Percentiles rank a stretch among this genome's conserved stretches.
Conservation (phyloP, 2,329 filamentous ascomycete genomes). For the Aspergillus brasiliensis region DNA sequence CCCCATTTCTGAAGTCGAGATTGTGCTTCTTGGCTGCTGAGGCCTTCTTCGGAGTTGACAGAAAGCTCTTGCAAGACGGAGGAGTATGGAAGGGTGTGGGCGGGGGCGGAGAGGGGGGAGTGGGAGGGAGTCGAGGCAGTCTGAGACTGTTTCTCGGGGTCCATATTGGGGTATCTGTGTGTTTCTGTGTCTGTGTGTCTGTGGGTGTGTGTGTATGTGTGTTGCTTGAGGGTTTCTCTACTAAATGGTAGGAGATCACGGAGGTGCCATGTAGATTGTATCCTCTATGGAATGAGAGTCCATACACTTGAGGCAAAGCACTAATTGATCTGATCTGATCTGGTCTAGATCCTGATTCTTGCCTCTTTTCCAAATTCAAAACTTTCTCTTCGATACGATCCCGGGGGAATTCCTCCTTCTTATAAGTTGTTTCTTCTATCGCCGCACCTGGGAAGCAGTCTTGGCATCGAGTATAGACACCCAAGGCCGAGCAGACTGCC, state of each 20-base stretch:
- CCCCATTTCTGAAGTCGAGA: slow-evolving; percentile 60
- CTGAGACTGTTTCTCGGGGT: slow-evolving; percentile 5
- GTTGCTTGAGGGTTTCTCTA: slow-evolving; percentile 16
- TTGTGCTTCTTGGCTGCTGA: slow-evolving; percentile 58
- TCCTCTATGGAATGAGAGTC: slow-evolving; percentile 35
- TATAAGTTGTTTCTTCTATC: neutral
- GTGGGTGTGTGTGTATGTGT: neutral
- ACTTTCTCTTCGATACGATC: neutral
- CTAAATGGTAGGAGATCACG: slow-evolving; percentile 23
- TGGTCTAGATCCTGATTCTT: neutral
- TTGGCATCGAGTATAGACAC: slow-evolving; percentile 1
- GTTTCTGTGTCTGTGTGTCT: no score
- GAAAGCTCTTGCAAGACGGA: slow-evolving; percentile 58
- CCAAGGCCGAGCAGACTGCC: neutral
- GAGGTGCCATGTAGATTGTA: slow-evolving; percentile 37
- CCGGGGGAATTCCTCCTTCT: neutral
- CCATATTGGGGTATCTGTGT: slow-evolving; percentile 6
- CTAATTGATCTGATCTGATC: slow-evolving; percentile 15
- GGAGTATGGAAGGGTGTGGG: slow-evolving; percentile 62
- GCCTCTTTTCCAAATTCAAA: no score
- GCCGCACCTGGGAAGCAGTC: slow-evolving; percentile 3
- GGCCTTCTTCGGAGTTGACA: slow-evolving; percentile 60
- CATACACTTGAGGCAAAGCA: slow-evolving; percentile 27
- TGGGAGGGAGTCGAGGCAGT: neutral
- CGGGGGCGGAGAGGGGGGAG: slow-evolving; percentile 58